Evolutionary conservation across 768 basidiomycete species (phyloP), one percentile per base, ranked within the genome.

Genomic region (Phylloporus rhodoxanthus): DNA sequence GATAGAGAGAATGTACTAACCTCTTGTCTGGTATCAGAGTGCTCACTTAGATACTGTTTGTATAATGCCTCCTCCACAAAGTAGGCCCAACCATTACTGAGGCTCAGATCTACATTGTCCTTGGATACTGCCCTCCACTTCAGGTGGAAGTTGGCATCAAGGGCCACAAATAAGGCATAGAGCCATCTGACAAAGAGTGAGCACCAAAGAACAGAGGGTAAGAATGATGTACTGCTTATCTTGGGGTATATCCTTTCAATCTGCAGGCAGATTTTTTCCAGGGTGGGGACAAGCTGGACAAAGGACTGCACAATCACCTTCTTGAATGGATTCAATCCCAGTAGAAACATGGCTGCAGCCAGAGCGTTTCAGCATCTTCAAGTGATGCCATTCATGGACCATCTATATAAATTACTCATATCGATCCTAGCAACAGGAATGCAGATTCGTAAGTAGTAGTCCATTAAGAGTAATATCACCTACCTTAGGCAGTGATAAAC

Each of bases 91-190:
- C 66, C 62, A 0, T 41, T 8, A 4, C 54, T 57, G 7, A 68
- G 57, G 13, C 56, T 53, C 0, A 65, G 59, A 42, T 68, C 65
- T 0, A 28, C 10, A 0, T 1, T 7, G 11, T 57, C 52, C 2
- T 34, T 58, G 0, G 43, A 60, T 0, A 59, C 55, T 2, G 19
- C 30, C 33, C 52, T 54, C 2, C 37, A 44, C 39, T 68, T 66
- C 26, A 68, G 38, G 3, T 56, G 53, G 33, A 70, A 69, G 45
- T 64, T 65, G 0, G 64, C 63, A 44, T 69, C 63, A 1, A 63
- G 55, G 1, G 63, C 61, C 1, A 68, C 5, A 25, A 63, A 63
- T 0, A 65, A 20, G 0, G 51, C 48, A 39, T 64, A 68, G 1
- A 50, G 13, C 58, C 50, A 44, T 9, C 43, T 44, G 20, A 32